Evolutionary conservation across 2,329 filamentous ascomycete genomes (phyloP).

Genomic region (Phaeosphaeriaceae sp.): DNA sequence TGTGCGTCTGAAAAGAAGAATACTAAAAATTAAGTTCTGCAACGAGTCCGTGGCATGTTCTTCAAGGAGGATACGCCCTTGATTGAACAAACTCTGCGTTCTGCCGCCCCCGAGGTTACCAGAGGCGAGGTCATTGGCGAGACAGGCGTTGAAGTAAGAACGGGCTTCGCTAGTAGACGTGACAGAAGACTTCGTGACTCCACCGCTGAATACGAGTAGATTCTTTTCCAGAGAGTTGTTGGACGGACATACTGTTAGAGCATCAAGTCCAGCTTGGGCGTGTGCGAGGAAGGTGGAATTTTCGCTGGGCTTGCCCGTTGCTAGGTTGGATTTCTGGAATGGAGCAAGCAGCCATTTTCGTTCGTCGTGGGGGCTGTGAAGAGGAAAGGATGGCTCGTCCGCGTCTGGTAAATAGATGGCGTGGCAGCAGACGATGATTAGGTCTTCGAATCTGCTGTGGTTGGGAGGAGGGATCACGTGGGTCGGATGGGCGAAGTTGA

Average conservation of each 20-base stretch:
- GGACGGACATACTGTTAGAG: conserved; percentile 56
- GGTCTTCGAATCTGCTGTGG: conserved; percentile 50
- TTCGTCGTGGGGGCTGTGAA: conserved; percentile 44
- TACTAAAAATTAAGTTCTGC: conserved; percentile 80
- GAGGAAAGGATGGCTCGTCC: conserved; percentile 30
- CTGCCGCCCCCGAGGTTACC: conserved; percentile 33
- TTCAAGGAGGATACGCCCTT: conserved; percentile 65
- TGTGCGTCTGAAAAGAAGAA: conserved; percentile 61
- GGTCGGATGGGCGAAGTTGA: conserved; percentile 35
- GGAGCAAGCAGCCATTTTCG: conserved; percentile 70
- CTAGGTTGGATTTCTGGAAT: conserved; percentile 66
- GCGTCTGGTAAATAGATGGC: conserved; percentile 67
- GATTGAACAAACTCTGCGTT: conserved; percentile 39
- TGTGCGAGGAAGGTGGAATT: conserved; percentile 81
- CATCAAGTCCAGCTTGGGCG: conserved; percentile 68
- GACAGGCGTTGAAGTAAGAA: conserved; percentile 45
- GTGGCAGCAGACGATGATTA: conserved; percentile 86
- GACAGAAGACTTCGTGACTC: conserved; percentile 42
- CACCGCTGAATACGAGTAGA: conserved; percentile 77
- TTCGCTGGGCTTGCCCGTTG: conserved; percentile 64
- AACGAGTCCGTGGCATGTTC: conserved; percentile 82
- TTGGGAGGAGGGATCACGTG: conserved; percentile 35
- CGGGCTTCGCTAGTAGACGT: conserved; percentile 44
- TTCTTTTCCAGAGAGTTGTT: conserved; percentile 40
- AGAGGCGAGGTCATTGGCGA: conserved; percentile 31